Base-by-base conservation (phyloP, 371 early-diverging fungal genomes). In the Mucor saturninus region DNA sequence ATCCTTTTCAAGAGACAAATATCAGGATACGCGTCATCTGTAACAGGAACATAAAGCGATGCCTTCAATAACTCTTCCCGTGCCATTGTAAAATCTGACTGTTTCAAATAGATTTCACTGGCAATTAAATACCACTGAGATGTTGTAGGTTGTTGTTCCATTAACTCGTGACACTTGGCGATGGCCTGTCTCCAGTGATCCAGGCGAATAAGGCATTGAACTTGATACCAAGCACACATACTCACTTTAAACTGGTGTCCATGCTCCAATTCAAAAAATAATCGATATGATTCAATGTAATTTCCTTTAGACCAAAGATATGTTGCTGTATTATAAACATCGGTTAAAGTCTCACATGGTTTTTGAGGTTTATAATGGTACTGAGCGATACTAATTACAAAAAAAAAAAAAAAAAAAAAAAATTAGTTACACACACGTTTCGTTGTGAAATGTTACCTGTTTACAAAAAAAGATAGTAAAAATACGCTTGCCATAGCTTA, bases 241-340 rank as follows among this genome's bases (percentile, higher is more conserved):
- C 49, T 14, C 2, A 21, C n/a, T 32, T 55, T 57, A 26, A 62
- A 60, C 31, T 59, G 53, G 28, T 59, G 39, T 2, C 26, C 54
- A 11, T 59, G 38, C 26, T 42, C 60, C 31, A 62, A 28, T 10
- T 54, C 49, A 49, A 49, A 49, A 58, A 74, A 70, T 9, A 74
- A 39, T 9, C 67, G 68, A 52, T 68, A 74, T 10, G 72, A 51
- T 30, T 68, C 68, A 3, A 21, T 37, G 13, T 72, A 74, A 1
- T 62, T 48, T 48, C 43, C 51, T 21, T 57, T n/a, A 6, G 50
- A 37, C 40, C 56, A 72, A 8, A 68, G 45, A 2, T 49, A 31
- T 15, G 57, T 45, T 11, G 61, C 69, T 10, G 30, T 56, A 10
- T 49, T 35, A 31, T 45, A 67, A 4, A 67, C 45, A 31, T 67